Evolutionary conservation across 331 rosid species (phyloP).

Genomic region (Arachis monticola): DNA sequence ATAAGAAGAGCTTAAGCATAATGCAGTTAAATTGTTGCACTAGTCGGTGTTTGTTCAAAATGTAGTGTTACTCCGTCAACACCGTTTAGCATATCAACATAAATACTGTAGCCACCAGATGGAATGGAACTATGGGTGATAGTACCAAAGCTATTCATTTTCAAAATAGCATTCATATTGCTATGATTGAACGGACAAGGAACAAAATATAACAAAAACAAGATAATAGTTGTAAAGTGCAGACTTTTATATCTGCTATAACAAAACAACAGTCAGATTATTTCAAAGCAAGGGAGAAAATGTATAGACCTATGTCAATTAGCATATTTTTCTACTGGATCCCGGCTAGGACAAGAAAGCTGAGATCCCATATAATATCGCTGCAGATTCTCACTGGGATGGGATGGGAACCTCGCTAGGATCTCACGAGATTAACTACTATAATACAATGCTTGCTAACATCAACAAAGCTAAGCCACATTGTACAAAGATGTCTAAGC

Average conservation of each 20-base stretch:
- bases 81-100: conserved; percentile 4
- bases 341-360: no score
- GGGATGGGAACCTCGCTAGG: no score
- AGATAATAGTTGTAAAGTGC: not conserved
- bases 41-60: not conserved
- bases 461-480: conserved; percentile 8
- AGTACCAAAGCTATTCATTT: conserved; percentile 13
- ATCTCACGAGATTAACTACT: no score
- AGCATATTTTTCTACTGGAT: conserved; percentile 14
- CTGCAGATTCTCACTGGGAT: no score
- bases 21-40: not conserved
- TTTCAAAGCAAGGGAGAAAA: conserved; percentile 28
- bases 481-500: conserved; percentile 38
- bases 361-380: no score
- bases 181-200: not conserved
- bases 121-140: conserved; percentile 11
- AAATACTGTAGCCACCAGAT: conserved; percentile 2
- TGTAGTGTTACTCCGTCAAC: conserved; percentile 8
- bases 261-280: conserved; percentile 15
- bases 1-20: not conserved
- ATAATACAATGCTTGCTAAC: conserved; percentile 12
- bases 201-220: conserved; percentile 26
- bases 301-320: conserved; percentile 12
- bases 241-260: conserved; percentile 1
- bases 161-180: conserved; percentile 1